Evolutionary conservation across 495 filamentous ascomycete genomes (phyloP), one percentile per base, ranked within the genome.

Genomic region (Terfezia boudieri): DNA sequence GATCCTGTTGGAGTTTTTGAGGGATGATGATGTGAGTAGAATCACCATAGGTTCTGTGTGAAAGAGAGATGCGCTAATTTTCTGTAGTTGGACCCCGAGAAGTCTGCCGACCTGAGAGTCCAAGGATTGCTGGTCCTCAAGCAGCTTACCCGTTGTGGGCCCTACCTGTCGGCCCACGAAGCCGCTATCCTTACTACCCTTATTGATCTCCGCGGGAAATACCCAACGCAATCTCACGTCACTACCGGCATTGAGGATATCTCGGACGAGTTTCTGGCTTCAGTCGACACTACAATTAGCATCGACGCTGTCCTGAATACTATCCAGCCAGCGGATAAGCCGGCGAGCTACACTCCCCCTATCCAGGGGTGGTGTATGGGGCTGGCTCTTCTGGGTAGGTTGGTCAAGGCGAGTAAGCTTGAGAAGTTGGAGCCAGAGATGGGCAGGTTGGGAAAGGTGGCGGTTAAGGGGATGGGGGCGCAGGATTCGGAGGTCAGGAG

Each of bases 111-210:
- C 54, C 74, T 89, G 54, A 87, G 88, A 66, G 81, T 83, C 8
- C 88, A 94, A 65, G 80, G 83, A 8, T 70, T 94, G 17, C 74
- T 81, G 2, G 87, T 86, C 2, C 76, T 94, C 58, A 82, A 84
- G 54, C 73, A 84, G 20, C 74, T 94, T 59, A 73, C 74, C 52
- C 74, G 82, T 58, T 78, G 1, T 71, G 93, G 49, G 70, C 80
- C 60, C 74, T 83, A 22, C 61, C 93, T 50, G 72, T 90, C 52
- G 68, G 73, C 35, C 77, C 84, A 52, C 74, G 82, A 56, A 74
- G 76, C 59, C 75, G 74, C 60, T 68, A 73, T 55, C 63, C 67
- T 55, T 66, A 62, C 36, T 7, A 65, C 63, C 12, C 60, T 65
- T 20, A 62, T 65, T 37, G 50, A 58, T n/a, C 52, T 65, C 8